Base-by-base conservation (phyloP, 2,329 filamentous ascomycete species). In the Calycina marina region DNA sequence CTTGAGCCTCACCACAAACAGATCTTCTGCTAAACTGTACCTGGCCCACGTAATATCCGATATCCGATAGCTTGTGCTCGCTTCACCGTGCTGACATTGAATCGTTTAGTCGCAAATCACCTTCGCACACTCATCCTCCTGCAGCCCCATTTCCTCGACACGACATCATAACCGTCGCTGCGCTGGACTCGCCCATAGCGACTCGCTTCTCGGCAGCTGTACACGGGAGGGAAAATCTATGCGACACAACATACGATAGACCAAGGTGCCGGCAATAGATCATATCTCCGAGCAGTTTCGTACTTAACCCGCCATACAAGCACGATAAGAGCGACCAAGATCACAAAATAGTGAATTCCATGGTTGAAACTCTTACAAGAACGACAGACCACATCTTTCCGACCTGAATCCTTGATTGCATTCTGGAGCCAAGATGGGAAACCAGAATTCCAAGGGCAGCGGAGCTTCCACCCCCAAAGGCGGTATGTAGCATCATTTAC, bases 401-500 rank as follows among this genome's bases (percentile, higher is more conserved):
- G n/a, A n/a, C n/a, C 18, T 17, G n/a, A 22, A 22, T 9, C 8
- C 13, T 12, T 12, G 11, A 12, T 13, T 8, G 17, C 6, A n/a
- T 15, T 9, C 11, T 13, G 15, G 13, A 35, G 20, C 17, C 25
- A 45, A 36, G 15, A 86, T 86, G 80, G 80, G 80, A 53, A 85
- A 84, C 57, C 72, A 81, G 58, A 67, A 65, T 48, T 85, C 80
- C 47, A 55, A 53, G 37, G 43, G 46, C 41, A 46, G 47, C 25
- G 49, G 48, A 12, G 31, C 40, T 11, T 41, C 40, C 11, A 47
- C 51, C 3, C 49, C 50, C 4, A 49, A 43, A 29, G 37, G 35
- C 30, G 46, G 42, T 22, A 22, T n/a, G 20, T 22, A n/a, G n/a
- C 20, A 22, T 9, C 8, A 22, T 9, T n/a, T 22, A 8, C 3